Conservation (phyloP, 2,329 filamentous ascomycete genomes). For the Incumbomyces delicatus region DNA sequence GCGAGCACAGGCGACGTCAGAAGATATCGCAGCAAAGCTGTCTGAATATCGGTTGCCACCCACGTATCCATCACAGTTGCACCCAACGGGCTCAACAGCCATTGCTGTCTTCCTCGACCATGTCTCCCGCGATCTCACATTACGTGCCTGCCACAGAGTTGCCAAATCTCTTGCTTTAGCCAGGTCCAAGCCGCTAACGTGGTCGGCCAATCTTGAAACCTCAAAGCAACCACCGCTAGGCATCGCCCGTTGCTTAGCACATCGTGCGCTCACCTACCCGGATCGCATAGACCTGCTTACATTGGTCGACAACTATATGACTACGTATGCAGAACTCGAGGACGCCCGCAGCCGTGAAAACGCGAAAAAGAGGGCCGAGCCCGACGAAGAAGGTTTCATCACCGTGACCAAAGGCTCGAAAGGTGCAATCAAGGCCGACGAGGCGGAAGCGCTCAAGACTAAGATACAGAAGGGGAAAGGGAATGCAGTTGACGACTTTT, state of each 20-base stretch:
- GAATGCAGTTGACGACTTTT: conserved; percentile 60
- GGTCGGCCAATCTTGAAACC: conserved; percentile 55
- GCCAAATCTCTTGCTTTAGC: conserved; percentile 42
- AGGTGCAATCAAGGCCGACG: conserved; percentile 62
- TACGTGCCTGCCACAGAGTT: conserved; percentile 63
- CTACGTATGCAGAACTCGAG: conserved; percentile 59
- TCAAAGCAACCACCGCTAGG: conserved; percentile 49
- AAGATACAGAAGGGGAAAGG: conserved; percentile 49
- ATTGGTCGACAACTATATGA: conserved; percentile 77
- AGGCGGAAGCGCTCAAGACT: conserved; percentile 52
- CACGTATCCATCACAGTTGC: conserved; percentile 63
- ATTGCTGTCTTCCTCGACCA: conserved; percentile 77
- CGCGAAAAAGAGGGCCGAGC: conserved; percentile 60
- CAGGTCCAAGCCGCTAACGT: conserved; percentile 43
- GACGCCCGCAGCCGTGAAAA: conserved; percentile 54
- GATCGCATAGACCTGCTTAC: conserved; percentile 56
- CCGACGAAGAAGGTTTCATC: conserved; percentile 91
- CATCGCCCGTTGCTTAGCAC: conserved; percentile 43
- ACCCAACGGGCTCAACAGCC: conserved; percentile 66
- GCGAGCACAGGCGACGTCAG: conserved; percentile 29
- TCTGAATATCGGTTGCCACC: conserved; percentile 55
- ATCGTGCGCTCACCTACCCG: conserved; percentile 64
- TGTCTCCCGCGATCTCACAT: conserved; percentile 61
- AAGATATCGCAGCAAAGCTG: conserved; percentile 46
- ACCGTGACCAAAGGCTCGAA: conserved; percentile 75